phyloP scores from a whole-genome alignment of 768 basidiomycete genomes.

The Serendipita vermifera region DNA sequence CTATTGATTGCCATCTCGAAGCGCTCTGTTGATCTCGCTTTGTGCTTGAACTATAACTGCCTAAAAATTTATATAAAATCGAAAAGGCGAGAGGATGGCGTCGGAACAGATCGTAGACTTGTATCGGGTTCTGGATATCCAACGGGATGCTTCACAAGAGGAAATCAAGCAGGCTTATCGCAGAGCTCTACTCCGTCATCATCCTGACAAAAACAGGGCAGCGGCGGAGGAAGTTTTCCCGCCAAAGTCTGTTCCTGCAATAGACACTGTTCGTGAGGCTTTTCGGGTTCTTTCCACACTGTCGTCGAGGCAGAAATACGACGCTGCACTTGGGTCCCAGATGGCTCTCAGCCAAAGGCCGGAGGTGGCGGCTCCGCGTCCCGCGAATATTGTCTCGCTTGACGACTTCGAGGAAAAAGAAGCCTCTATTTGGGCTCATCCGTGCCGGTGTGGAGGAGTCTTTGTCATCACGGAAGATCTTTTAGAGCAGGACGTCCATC shows the following conservation, averaged over 20 bases:
- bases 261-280: constrained; percentile 33
- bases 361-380: constrained; percentile 34
- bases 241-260: constrained; percentile 17
- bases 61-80: too few species aligned
- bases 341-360: constrained; percentile 8
- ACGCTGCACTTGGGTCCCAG: constrained; percentile 22
- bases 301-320: constrained; percentile 38
- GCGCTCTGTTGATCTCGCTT: too few species aligned
- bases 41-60: too few species aligned
- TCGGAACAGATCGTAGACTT: too few species aligned
- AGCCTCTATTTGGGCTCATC: constrained; percentile 36
- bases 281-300: constrained; percentile 46
- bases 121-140: constrained; percentile 46
- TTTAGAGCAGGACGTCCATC: constrained; percentile 59
- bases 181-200: constrained; percentile 44
- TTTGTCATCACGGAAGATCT: constrained; percentile 46
- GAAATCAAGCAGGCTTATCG: constrained; percentile 65
- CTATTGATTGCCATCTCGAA: too few species aligned
- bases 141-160: constrained; percentile 33
- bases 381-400: constrained; percentile 66
- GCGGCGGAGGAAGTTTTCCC: neutral
- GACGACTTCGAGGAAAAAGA: constrained; percentile 44
- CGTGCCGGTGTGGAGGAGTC: constrained; percentile 60
- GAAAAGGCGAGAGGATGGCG: too few species aligned
- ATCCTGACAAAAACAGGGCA: constrained; percentile 44